phyloP scores from a whole-genome alignment of 768 basidiomycete genomes.

The Amanita subjunquillea region DNA sequence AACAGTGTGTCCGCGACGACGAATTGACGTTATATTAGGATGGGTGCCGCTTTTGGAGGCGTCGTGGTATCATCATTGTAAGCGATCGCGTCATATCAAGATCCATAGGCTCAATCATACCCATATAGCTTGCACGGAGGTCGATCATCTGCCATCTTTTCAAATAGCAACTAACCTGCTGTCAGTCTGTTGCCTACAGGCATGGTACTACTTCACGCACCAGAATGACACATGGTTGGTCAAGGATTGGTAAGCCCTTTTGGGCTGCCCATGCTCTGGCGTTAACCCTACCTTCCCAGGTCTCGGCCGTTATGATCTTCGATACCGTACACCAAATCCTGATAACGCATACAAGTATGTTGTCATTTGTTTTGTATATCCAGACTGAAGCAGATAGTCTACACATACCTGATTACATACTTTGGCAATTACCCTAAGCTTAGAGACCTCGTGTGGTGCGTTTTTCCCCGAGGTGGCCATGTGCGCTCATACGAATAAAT shows the following conservation, averaged over 20 bases:
- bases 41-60: slow-evolving; percentile 42
- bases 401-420: slow-evolving; percentile 36
- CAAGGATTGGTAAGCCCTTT: slow-evolving; percentile 31
- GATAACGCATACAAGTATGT: slow-evolving; percentile 39
- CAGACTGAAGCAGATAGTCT: slow-evolving; percentile 21
- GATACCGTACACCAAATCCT: slow-evolving; percentile 45
- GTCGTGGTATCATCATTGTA: slow-evolving; percentile 37
- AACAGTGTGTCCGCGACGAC: neutral
- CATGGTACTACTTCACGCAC: slow-evolving; percentile 44
- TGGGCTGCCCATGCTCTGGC: neutral
- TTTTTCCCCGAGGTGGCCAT: neutral
- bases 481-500: neutral
- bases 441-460: slow-evolving; percentile 29
- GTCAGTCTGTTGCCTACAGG: slow-evolving; percentile 42
- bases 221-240: slow-evolving; percentile 39
- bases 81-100: slow-evolving; percentile 12
- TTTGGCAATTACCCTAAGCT: slow-evolving; percentile 21
- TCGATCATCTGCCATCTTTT: slow-evolving; percentile 11
- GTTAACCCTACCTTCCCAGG: slow-evolving; percentile 22
- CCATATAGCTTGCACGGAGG: slow-evolving; percentile 38
- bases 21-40: slow-evolving; percentile 16
- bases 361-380: neutral
- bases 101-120: neutral
- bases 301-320: slow-evolving; percentile 33
- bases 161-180: neutral